Evolutionary conservation across 345 rosid species (phyloP).

Genomic region (Pistacia integerrima): DNA sequence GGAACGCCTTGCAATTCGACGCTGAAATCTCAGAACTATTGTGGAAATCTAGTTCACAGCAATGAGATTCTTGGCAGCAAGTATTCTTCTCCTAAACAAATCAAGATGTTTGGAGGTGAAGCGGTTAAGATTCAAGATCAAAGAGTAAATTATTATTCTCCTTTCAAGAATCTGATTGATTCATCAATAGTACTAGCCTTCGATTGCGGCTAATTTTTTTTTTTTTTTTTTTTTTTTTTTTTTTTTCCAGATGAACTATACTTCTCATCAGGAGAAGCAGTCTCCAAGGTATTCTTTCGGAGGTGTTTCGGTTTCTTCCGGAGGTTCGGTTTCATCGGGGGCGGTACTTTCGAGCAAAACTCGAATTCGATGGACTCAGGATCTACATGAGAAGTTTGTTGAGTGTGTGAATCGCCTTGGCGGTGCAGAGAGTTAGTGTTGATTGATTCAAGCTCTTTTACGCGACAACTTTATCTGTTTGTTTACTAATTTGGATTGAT

Average conservation of each 20-base stretch:
- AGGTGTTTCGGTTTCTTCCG: conserved; percentile 13
- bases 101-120: conserved; percentile 12
- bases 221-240: not conserved
- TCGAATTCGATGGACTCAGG: conserved; percentile 84
- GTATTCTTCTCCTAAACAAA: conserved; percentile 10
- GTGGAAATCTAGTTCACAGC: conserved; percentile 16
- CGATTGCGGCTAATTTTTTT: not conserved
- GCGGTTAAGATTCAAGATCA: conserved; percentile 43
- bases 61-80: conserved; percentile 19
- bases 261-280: conserved; percentile 35
- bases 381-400: conserved; percentile 88
- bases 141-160: conserved; percentile 37
- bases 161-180: no score
- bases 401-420: conserved; percentile 79
- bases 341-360: conserved; percentile 44
- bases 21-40: conserved; percentile 26
- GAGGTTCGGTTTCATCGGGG: conserved; percentile 26
- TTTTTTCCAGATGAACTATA: conserved; percentile 28
- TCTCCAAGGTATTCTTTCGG: conserved; percentile 31
- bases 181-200: not conserved
- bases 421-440: conserved; percentile 72
- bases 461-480: not conserved
- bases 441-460: not conserved
- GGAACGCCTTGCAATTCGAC: conserved; percentile 29
- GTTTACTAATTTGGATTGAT: conserved; percentile 14